Conservation (phyloP, 768 basidiomycete species). For the Suillus plorans region DNA sequence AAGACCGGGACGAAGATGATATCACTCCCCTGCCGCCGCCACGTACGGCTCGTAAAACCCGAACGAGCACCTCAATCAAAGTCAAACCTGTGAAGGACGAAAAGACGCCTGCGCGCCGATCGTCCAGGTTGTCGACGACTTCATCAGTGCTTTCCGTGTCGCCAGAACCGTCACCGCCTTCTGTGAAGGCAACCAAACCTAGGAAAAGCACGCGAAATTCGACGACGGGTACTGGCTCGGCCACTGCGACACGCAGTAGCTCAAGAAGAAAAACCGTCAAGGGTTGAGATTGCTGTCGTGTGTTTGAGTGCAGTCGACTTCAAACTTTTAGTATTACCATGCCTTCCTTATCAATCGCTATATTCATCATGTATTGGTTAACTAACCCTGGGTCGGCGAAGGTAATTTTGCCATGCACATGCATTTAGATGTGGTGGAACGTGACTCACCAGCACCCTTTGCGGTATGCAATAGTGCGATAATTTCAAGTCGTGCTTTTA, state of each 20-base stretch:
- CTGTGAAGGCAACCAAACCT: conserved; percentile 12
- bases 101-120: conserved; percentile 34
- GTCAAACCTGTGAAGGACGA: conserved; percentile 17
- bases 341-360: neutral
- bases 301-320: neutral
- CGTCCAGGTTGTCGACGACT: conserved; percentile 38
- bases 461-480: too few relatives aligned
- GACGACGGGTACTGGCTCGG: conserved; percentile 11
- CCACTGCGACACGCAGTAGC: conserved; percentile 27
- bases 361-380: neutral
- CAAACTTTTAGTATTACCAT: neutral
- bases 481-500: too few relatives aligned
- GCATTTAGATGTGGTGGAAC: neutral
- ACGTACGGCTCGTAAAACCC: conserved; percentile 12
- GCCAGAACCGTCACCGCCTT: conserved; percentile 31
- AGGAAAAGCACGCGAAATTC: conserved; percentile 23
- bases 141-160: conserved; percentile 30
- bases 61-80: conserved; percentile 14
- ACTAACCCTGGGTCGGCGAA: neutral
- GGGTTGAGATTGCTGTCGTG: neutral
- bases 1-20: conserved; percentile 29
- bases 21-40: conserved; percentile 33
- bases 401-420: neutral
- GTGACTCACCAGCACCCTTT: too few relatives aligned
- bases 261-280: conserved; percentile 27